Base-by-base conservation (phyloP, 352 stramenopile genomes). In the Thraustotheca clavata region DNA sequence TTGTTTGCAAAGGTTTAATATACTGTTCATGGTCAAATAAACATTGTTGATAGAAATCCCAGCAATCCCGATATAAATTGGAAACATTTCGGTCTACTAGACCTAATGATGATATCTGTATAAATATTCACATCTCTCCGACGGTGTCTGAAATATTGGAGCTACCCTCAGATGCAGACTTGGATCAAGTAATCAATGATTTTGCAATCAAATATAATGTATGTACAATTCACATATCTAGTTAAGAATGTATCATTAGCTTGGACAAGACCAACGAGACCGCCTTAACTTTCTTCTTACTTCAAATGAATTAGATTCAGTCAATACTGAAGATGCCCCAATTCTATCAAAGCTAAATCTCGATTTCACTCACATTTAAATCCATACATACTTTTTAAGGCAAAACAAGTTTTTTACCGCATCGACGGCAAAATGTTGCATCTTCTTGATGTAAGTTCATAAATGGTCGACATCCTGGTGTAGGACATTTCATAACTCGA, bases 401-500 rank as follows among this genome's bases (percentile, higher is more conserved):
- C 22, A 29, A 57, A 57, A 4, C 39, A 32, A 65, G 40, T 54
- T 65, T 41, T 40, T 22, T 26, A 4, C 82, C 71, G 54, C 82
- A 91, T 29, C 86, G 76, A 35, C 82, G 81, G 52, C 82, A 91
- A 46, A 88, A 91, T 24, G 86, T 88, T 29, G 82, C 80, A 59
- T 87, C 83, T 24, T 86, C 75, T 47, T 91, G 82, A 48, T 91
- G 82, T 46, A 86, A 76, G 50, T 82, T 79, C 35, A 82, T 81
- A 54, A 86, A 91, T 61, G 80, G 89, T 3, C 75, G 76, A 46
- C 57, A 65, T 11, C 16, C 22, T 12, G 57, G 14, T 32, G 57
- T 43, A 20, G 72, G 69, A 43, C 82, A 91, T 49, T 88, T 77
- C 41, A 75, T 77, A 9, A 86, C 70, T 62, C 39, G 57, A 35